Evolutionary conservation across 805 yeast species (phyloP).

Genomic region (Nakazawaea anatomiae): DNA sequence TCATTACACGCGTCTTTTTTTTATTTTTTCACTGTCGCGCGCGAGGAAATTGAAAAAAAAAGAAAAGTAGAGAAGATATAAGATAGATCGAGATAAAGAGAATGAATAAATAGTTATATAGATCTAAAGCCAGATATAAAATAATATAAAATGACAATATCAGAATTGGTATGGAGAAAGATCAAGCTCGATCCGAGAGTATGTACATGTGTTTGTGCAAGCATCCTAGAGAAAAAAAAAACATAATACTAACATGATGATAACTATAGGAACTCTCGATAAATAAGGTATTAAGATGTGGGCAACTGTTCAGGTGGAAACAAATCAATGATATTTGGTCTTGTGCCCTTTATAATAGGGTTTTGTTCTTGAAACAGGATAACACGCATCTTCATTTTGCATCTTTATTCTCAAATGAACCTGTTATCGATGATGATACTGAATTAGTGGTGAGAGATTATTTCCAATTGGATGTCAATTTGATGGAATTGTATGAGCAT

Average conservation of each 20-base stretch:
- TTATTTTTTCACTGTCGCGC: background rate
- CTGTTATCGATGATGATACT: conserved; percentile 27
- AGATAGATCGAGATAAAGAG: background rate
- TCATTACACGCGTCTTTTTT: background rate
- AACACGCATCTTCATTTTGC: conserved; percentile 45
- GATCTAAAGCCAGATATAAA: no score
- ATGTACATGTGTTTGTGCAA: background rate
- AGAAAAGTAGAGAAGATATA: background rate
- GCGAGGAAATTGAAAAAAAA: background rate
- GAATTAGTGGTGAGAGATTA: conserved; percentile 52
- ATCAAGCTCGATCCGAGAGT: conserved; percentile 19
- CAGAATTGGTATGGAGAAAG: conserved; percentile 21
- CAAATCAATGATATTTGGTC: conserved; percentile 59
- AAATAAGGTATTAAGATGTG: conserved; percentile 67
- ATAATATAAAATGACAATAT: conserved; percentile 5
- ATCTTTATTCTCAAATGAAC: conserved; percentile 24
- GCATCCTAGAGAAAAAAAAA: background rate
- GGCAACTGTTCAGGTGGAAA: conserved; percentile 83
- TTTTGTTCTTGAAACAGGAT: conserved; percentile 63
- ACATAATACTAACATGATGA: background rate
- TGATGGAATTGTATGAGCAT: conserved; percentile 44
- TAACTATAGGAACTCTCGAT: conserved; percentile 44
- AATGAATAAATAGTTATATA: background rate
- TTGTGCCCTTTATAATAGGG: conserved; percentile 51
- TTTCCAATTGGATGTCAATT: conserved; percentile 57